phyloP scores from a whole-genome alignment of 1,284 basidiomycete genomes.

The Mycena citricolor region DNA sequence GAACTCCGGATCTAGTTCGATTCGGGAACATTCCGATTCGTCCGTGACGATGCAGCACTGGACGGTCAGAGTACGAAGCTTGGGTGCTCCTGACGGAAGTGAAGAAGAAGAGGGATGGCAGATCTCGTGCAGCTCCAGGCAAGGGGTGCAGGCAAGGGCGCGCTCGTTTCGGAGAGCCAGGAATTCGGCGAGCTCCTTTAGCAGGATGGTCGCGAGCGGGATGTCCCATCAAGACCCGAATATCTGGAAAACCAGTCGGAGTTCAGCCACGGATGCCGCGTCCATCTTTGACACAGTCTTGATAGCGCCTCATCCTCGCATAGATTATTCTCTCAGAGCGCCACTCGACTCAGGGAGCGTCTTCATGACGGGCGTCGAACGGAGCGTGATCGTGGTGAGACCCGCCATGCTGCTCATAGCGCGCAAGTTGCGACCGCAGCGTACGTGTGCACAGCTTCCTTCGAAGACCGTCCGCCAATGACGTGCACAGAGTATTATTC shows the following conservation, averaged over 20 bases:
- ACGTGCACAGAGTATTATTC: conserved; percentile 7
- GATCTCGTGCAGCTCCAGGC: conserved; percentile 17
- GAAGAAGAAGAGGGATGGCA: conserved; percentile 2
- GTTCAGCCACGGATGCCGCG: not conserved
- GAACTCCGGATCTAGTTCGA: not conserved
- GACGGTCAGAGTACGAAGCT: conserved; percentile 15
- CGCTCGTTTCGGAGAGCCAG: conserved; percentile 13
- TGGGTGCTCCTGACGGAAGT: conserved; percentile 10
- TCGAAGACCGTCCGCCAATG: conserved; percentile 1
- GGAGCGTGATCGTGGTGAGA: conserved; percentile 7
- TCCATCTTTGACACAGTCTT: not conserved
- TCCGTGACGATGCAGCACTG: conserved; percentile 1
- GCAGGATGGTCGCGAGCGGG: conserved; percentile 1
- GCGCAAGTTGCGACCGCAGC: not conserved
- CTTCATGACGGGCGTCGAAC: conserved; percentile 8
- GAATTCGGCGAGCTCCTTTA: conserved; percentile 10
- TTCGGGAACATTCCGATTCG: not conserved
- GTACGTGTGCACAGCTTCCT: too few relatives aligned
- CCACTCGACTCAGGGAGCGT: conserved; percentile 6
- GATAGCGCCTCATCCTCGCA: conserved; percentile 14
- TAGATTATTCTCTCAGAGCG: conserved; percentile 6
- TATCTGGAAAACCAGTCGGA: conserved; percentile 2
- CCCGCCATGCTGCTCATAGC: conserved; percentile 10
- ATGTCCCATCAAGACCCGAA: not conserved
- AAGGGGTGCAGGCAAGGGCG: conserved; percentile 13